phyloP scores from a whole-genome alignment of 2,329 filamentous ascomycete genomes.

The Cercospora beticola region DNA sequence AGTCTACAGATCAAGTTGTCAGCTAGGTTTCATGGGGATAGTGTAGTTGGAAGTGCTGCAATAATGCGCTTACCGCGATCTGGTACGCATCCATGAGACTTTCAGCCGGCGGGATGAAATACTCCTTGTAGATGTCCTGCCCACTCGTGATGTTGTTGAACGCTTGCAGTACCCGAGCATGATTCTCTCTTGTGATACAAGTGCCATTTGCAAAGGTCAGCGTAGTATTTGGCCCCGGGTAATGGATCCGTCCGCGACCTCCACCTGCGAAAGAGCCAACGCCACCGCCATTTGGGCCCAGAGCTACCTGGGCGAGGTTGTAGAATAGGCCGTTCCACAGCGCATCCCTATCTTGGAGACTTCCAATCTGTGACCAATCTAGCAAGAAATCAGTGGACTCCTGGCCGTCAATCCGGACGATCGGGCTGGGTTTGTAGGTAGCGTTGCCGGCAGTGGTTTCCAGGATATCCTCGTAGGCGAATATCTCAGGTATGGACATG shows the following conservation, averaged over 20 bases:
- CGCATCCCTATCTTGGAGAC: slow-evolving; percentile 58
- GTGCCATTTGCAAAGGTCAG: slow-evolving; percentile 50
- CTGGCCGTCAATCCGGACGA: slow-evolving; percentile 58
- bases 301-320: slow-evolving; percentile 45
- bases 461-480: slow-evolving; percentile 52
- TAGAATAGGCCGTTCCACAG: slow-evolving; percentile 56
- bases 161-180: slow-evolving; percentile 43
- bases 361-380: slow-evolving; percentile 49
- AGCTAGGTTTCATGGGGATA: not conserved
- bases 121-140: slow-evolving; percentile 43
- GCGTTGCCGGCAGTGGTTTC: slow-evolving; percentile 43
- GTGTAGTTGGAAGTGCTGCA: not conserved
- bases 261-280: slow-evolving; percentile 48
- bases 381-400: slow-evolving; percentile 53
- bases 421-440: slow-evolving; percentile 48
- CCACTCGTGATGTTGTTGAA: slow-evolving; percentile 47
- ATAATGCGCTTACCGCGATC: slow-evolving; percentile 17
- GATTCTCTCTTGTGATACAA: slow-evolving; percentile 43
- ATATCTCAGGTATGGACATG: slow-evolving; percentile 58
- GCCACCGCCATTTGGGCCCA: slow-evolving; percentile 43
- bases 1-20: not conserved
- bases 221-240: slow-evolving; percentile 46
- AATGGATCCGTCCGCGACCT: slow-evolving; percentile 45
- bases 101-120: slow-evolving; percentile 29
- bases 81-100: slow-evolving; percentile 28